These are phyloP conservation scores for Zygosaccharomyces gambellarensis DNA, from an alignment of 805 yeast genomes.

Conservation along the genomic window DNA sequence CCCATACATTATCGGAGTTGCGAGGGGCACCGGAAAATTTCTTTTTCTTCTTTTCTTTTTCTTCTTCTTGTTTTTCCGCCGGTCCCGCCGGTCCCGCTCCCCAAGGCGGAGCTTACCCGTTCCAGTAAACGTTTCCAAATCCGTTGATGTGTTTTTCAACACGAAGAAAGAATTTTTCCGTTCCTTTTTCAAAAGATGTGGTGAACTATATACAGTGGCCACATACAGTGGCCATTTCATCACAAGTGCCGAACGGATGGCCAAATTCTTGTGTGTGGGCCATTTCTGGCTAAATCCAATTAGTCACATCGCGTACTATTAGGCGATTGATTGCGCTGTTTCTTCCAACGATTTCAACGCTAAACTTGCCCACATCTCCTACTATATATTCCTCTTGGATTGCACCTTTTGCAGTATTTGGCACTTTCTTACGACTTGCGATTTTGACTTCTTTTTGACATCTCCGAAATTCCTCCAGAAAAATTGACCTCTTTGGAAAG, in stretches of 20 bases:
- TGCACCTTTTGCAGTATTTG: slow-evolving; percentile 1
- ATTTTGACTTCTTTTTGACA: not conserved
- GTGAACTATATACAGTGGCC: no score
- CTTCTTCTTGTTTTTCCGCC: not conserved
- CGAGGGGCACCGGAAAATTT: not conserved
- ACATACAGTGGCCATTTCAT: no score
- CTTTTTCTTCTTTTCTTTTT: not conserved
- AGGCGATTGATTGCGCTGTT: slow-evolving; percentile 1
- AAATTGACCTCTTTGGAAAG: not conserved
- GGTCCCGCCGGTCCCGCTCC: slow-evolving; percentile 1
- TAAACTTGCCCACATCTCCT: not conserved
- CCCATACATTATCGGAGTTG: not conserved
- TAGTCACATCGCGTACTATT: slow-evolving; percentile 4
- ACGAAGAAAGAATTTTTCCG: not conserved
- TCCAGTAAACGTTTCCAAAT: not conserved
- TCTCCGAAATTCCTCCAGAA: not conserved
- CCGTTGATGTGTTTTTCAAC: not conserved
- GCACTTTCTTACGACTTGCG: not conserved
- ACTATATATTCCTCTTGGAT: slow-evolving; percentile 5
- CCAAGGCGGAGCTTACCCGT: not conserved
- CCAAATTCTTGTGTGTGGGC: no score
- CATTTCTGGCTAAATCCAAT: not conserved
- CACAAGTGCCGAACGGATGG: not conserved
- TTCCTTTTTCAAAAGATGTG: not conserved
- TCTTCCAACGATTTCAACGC: not conserved